Percentiles rank a stretch among this genome's conserved stretches.
phyloP scores from a whole-genome alignment of 352 stramenopile genomes.

The Phytophthora litchii region DNA sequence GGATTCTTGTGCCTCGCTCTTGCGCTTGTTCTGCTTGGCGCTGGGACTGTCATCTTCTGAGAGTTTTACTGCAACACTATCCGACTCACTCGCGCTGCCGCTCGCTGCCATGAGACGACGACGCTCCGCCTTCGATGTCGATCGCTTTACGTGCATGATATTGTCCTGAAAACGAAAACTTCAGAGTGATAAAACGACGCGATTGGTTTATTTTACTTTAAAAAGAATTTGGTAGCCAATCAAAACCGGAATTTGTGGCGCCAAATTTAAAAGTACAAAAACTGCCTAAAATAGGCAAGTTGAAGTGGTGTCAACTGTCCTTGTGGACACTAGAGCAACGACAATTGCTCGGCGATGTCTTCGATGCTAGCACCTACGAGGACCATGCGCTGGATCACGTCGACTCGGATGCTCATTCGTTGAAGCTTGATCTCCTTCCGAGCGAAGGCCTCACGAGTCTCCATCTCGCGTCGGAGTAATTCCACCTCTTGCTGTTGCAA shows the following conservation, averaged over 20 bases:
- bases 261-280: background rate
- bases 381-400: slow-evolving; percentile 28
- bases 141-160: slow-evolving; percentile 19
- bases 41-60: slow-evolving; percentile 1
- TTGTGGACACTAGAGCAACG: slow-evolving; percentile 5
- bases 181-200: too few species aligned
- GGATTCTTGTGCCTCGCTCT: background rate
- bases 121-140: slow-evolving; percentile 2
- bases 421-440: slow-evolving; percentile 27
- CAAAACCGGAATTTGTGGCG: background rate
- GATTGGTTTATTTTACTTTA: too few species aligned
- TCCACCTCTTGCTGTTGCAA: slow-evolving; percentile 22
- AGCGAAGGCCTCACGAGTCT: slow-evolving; percentile 18
- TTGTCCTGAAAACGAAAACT: background rate
- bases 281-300: slow-evolving; percentile 4
- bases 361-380: slow-evolving; percentile 5
- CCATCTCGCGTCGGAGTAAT: slow-evolving; percentile 26
- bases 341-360: slow-evolving; percentile 11
- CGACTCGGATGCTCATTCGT: slow-evolving; percentile 16
- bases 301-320: background rate
- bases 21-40: slow-evolving; percentile 17
- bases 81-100: slow-evolving; percentile 8
- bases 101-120: slow-evolving; percentile 2
- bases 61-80: background rate
- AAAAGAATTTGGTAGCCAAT: background rate